phyloP scores from a whole-genome alignment of 805 yeast genomes.

The Candida berthetii region DNA sequence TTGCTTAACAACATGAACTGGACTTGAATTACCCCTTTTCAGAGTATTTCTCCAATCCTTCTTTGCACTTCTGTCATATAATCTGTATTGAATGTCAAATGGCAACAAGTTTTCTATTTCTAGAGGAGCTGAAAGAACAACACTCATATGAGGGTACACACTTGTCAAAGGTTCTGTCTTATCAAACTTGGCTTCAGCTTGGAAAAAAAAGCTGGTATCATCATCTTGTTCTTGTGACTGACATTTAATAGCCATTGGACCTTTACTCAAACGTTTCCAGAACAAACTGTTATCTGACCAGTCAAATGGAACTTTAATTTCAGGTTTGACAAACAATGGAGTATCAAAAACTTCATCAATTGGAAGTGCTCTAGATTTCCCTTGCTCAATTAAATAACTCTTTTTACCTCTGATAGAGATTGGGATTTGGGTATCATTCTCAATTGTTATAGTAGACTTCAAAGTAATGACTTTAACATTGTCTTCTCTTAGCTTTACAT shows the following conservation, averaged over 20 bases:
- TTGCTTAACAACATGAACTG: slow-evolving; percentile 75
- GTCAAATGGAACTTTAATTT: slow-evolving; percentile 42
- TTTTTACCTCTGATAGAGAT: slow-evolving; percentile 27
- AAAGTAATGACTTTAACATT: slow-evolving; percentile 75
- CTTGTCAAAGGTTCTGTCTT: slow-evolving; percentile 62
- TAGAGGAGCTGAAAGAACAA: slow-evolving; percentile 78
- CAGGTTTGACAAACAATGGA: slow-evolving; percentile 56
- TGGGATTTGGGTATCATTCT: slow-evolving; percentile 56
- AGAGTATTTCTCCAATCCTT: slow-evolving; percentile 62
- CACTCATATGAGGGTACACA: slow-evolving; percentile 78
- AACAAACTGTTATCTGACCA: slow-evolving; percentile 62
- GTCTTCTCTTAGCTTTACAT: slow-evolving; percentile 62
- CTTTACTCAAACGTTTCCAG: slow-evolving; percentile 58
- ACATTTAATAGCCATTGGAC: slow-evolving; percentile 57
- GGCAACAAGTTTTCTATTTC: slow-evolving; percentile 84
- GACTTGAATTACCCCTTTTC: slow-evolving; percentile 57
- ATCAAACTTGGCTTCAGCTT: slow-evolving; percentile 62
- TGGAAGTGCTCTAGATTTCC: slow-evolving; percentile 62
- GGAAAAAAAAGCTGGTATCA: slow-evolving; percentile 54
- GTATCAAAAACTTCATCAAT: slow-evolving; percentile 59
- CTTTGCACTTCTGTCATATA: slow-evolving; percentile 68
- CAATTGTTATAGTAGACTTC: slow-evolving; percentile 67
- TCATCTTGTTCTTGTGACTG: slow-evolving; percentile 31
- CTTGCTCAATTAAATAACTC: slow-evolving; percentile 43
- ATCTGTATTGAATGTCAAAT: slow-evolving; percentile 64